phyloP scores from a whole-genome alignment of 345 rosid species.

The Trapa bicornis region DNA sequence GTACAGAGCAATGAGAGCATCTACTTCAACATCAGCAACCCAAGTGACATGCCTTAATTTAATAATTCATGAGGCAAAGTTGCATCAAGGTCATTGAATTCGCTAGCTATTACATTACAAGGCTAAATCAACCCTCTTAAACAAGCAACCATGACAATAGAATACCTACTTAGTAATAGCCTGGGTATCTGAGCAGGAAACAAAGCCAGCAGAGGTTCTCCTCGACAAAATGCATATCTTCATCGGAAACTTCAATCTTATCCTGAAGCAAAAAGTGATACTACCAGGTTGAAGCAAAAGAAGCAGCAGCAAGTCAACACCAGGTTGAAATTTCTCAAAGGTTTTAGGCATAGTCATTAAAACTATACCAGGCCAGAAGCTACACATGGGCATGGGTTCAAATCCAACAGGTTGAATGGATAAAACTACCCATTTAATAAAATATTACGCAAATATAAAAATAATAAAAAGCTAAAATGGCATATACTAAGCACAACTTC shows the following conservation, averaged over 20 bases:
- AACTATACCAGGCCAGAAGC: too few relatives aligned
- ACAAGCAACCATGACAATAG: not conserved
- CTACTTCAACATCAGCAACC: constrained; percentile 43
- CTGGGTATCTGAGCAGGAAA: constrained; percentile 47
- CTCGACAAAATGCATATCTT: constrained; percentile 49
- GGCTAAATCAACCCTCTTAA: not conserved
- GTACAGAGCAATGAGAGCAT: constrained; percentile 60
- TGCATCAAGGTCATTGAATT: not conserved
- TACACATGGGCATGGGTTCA: too few relatives aligned
- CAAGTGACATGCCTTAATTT: constrained; percentile 49
- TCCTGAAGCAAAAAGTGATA: constrained; percentile 16
- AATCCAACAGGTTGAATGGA: too few relatives aligned
- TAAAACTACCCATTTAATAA: too few relatives aligned
- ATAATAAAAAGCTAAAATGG: too few relatives aligned
- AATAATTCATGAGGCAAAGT: not conserved
- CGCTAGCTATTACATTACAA: not conserved
- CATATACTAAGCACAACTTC: too few relatives aligned
- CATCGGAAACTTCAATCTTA: constrained; percentile 71
- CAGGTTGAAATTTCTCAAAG: too few relatives aligned
- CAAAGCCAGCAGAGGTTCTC: constrained; percentile 47
- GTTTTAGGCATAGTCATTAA: too few relatives aligned
- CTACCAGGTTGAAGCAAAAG: too few relatives aligned
- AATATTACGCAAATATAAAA: too few relatives aligned
- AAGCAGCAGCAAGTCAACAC: too few relatives aligned
- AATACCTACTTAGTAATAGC: constrained; percentile 41